phyloP scores from a whole-genome alignment of 805 yeast genomes.

The Wickerhamiella galacta region DNA sequence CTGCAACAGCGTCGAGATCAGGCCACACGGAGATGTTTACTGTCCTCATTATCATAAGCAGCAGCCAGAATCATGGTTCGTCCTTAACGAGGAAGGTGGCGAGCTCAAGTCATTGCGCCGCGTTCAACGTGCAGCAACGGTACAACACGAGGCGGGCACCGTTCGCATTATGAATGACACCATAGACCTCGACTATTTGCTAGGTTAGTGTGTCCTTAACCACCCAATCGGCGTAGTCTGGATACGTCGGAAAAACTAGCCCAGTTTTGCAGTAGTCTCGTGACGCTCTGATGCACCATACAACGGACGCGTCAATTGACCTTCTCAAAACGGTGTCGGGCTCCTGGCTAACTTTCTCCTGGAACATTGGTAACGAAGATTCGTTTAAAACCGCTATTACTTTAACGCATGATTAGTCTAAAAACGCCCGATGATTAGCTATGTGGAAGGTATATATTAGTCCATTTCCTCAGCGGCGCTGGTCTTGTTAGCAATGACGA shows the following conservation, averaged over 20 bases:
- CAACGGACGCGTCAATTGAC: too few species aligned
- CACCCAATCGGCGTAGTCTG: too few species aligned
- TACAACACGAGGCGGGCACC: conserved; percentile 5
- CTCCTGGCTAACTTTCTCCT: too few species aligned
- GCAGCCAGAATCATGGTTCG: conserved; percentile 90
- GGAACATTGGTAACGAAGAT: too few species aligned
- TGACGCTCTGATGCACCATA: too few species aligned
- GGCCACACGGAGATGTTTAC: conserved; percentile 36
- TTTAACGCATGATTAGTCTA: too few species aligned
- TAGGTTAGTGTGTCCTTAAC: too few species aligned
- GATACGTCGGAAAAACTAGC: too few species aligned
- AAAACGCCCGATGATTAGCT: conserved; percentile 1
- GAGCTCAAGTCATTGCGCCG: conserved; percentile 56
- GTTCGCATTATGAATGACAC: conserved; percentile 15
- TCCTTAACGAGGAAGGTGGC: conserved; percentile 35
- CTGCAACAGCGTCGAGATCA: conserved; percentile 26
- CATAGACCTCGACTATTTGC: conserved; percentile 12
- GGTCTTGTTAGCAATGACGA: conserved; percentile 21
- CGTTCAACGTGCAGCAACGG: conserved; percentile 38
- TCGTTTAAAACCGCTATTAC: too few species aligned
- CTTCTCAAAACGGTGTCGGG: too few species aligned
- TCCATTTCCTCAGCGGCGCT: conserved; percentile 22
- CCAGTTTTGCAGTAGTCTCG: too few species aligned
- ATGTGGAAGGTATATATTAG: conserved; percentile 8
- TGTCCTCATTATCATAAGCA: conserved; percentile 75